phyloP scores from a whole-genome alignment of 305 asterid species.

The Solanum hybrid region DNA sequence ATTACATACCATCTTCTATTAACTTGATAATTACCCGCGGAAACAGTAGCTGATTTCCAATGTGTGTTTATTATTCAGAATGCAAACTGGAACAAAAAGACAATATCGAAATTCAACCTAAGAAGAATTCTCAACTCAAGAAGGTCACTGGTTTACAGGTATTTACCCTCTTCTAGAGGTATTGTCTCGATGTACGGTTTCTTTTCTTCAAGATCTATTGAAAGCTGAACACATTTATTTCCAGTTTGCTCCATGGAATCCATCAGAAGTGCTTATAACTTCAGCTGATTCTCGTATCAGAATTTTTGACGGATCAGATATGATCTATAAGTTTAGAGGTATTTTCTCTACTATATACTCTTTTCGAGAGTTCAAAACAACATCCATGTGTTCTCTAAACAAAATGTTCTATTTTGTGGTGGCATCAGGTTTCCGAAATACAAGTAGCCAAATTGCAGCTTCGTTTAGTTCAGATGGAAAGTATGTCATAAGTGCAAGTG shows the following conservation, averaged over 20 bases:
- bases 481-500: conserved; percentile 78
- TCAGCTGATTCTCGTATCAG: conserved; percentile 88
- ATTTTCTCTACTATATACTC: neutral
- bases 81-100: conserved; percentile 56
- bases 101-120: conserved; percentile 24
- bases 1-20: neutral
- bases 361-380: neutral
- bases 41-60: neutral
- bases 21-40: neutral
- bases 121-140: conserved; percentile 33
- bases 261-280: conserved; percentile 67
- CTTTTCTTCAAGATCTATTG: neutral
- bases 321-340: conserved; percentile 75
- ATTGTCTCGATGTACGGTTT: neutral
- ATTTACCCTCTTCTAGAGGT: neutral
- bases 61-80: conserved; percentile 29
- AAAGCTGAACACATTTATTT: neutral
- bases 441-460: conserved; percentile 81
- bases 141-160: conserved; percentile 90
- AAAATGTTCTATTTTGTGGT: neutral
- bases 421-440: conserved; percentile 69
- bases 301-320: conserved; percentile 50
- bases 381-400: neutral
- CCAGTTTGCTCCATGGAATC: conserved; percentile 67
- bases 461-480: conserved; percentile 66